Conservation (phyloP, 2,329 filamentous ascomycete species). For the Fusarium annulatum region DNA sequence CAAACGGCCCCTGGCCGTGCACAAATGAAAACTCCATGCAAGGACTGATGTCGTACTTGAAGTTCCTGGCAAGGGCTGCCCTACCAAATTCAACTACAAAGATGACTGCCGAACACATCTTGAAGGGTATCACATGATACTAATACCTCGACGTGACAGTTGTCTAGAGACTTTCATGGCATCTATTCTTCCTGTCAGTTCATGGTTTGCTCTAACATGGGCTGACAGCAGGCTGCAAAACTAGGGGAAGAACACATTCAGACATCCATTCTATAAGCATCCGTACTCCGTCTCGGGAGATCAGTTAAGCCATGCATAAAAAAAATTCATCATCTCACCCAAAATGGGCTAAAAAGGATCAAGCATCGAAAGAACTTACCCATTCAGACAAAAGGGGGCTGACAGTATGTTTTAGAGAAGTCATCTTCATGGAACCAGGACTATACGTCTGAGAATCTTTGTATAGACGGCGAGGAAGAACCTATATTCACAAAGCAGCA, state of each 20-base stretch:
- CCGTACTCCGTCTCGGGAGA: slow-evolving; percentile 35
- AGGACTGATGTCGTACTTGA: neutral
- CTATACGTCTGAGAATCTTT: neutral
- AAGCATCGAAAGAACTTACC: slow-evolving; percentile 17
- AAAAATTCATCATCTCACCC: slow-evolving; percentile 45
- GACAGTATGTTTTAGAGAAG: neutral
- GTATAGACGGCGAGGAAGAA: neutral
- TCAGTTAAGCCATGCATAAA: slow-evolving; percentile 52
- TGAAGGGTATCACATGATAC: neutral
- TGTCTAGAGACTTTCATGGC: neutral
- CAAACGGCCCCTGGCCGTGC: neutral
- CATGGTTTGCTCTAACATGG: neutral
- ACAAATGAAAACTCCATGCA: neutral
- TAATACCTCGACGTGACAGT: neutral
- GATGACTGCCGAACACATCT: neutral
- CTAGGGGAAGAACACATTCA: slow-evolving; percentile 28
- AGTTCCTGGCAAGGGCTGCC: neutral
- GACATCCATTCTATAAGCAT: slow-evolving; percentile 48
- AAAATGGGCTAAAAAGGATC: neutral
- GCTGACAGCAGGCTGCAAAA: neutral
- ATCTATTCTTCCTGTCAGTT: neutral
- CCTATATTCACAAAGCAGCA: neutral
- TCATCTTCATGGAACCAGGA: neutral
- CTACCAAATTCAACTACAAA: neutral
- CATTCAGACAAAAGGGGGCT: neutral